A percentile compares a stretch with the other conserved stretches of the same genome.
Conservation (phyloP, 768 basidiomycete genomes). For the Amanita fuliginea region DNA sequence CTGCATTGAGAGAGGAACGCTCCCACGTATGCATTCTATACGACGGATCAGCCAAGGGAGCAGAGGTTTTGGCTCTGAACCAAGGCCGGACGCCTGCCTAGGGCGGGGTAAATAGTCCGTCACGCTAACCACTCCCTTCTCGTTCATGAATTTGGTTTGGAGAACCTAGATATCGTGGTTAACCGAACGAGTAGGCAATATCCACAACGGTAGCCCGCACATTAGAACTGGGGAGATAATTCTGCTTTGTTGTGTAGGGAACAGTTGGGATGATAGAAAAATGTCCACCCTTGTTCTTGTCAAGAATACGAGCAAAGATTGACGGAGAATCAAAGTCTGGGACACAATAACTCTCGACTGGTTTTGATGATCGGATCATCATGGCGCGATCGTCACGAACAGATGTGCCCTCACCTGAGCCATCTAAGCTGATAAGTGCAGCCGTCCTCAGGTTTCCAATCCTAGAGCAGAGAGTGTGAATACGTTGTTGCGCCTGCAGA, state of each 20-base stretch:
- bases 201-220: conserved; percentile 24
- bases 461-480: conserved; percentile 22
- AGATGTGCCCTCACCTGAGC: conserved; percentile 44
- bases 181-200: background rate
- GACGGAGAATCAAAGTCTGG: conserved; percentile 93
- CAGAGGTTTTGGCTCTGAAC: conserved; percentile 40
- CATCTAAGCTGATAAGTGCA: conserved; percentile 74
- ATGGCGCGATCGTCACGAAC: background rate
- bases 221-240: conserved; percentile 75
- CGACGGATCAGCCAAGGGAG: conserved; percentile 80
- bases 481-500: background rate
- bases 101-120: conserved; percentile 82
- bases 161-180: conserved; percentile 41
- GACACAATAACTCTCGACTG: conserved; percentile 88
- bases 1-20: conserved; percentile 70
- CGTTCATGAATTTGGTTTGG: conserved; percentile 87
- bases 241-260: conserved; percentile 67
- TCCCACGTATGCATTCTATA: conserved; percentile 82
- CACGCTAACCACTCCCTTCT: conserved; percentile 75
- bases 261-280: conserved; percentile 76
- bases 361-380: background rate
- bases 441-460: conserved; percentile 82
- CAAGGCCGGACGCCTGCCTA: conserved; percentile 18
- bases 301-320: conserved; percentile 80
- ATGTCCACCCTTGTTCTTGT: conserved; percentile 88